Evolutionary conservation across 179 eudicot species (phyloP).

Genomic region (Camellia oleifera): DNA sequence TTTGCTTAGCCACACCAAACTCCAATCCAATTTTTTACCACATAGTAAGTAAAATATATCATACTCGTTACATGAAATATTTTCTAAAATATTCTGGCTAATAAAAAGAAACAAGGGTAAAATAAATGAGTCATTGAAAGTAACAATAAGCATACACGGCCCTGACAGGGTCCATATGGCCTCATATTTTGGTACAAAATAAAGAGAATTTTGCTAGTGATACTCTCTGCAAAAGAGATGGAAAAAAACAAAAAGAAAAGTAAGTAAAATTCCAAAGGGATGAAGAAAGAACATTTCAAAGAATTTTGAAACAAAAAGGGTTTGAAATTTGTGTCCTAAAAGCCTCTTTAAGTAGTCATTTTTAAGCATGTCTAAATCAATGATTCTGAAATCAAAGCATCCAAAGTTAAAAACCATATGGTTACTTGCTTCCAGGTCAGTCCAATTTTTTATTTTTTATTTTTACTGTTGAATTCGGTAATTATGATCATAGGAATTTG

Average conservation of each 20-base stretch:
- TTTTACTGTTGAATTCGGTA: not conserved
- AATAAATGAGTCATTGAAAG: too few species aligned
- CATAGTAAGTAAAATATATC: too few species aligned
- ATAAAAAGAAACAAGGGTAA: too few species aligned
- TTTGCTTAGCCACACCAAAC: too few species aligned
- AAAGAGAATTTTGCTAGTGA: not conserved
- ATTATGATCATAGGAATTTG: not conserved
- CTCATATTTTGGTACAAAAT: too few species aligned
- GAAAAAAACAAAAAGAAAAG: slow-evolving; percentile 1
- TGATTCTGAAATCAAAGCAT: slow-evolving; percentile 15
- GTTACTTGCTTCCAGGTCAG: too few species aligned
- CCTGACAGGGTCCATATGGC: too few species aligned
- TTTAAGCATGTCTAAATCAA: slow-evolving; percentile 19
- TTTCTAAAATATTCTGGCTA: too few species aligned
- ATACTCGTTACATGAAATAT: too few species aligned
- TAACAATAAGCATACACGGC: too few species aligned
- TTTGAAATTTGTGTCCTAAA: slow-evolving; percentile 35
- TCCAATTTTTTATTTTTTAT: not conserved
- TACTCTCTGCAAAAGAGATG: not conserved
- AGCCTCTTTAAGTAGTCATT: slow-evolving; percentile 32
- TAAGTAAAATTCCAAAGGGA: not conserved
- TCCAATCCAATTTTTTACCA: too few species aligned
- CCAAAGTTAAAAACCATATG: slow-evolving; percentile 10
- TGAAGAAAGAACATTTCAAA: slow-evolving; percentile 16
- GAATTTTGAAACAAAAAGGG: slow-evolving; percentile 39